Evolutionary conservation across 257 asterid species (phyloP).

Genomic region (Capsicum chinense): DNA sequence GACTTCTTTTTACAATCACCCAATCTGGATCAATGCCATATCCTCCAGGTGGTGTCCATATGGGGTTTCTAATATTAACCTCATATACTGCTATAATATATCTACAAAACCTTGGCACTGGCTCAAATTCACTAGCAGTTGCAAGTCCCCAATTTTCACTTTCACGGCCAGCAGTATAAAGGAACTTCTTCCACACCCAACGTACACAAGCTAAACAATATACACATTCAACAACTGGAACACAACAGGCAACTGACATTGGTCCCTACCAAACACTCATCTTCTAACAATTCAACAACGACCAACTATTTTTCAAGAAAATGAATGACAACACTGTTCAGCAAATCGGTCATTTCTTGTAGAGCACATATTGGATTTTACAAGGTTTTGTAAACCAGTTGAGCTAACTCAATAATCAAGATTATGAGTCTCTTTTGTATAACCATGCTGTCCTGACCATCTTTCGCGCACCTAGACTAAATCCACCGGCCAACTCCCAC

Average conservation of each 20-base stretch:
- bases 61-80: slow-evolving; percentile 73
- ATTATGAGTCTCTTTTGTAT: background rate
- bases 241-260: slow-evolving; percentile 92
- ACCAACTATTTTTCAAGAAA: background rate
- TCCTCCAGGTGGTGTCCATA: slow-evolving; percentile 88
- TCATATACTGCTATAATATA: slow-evolving; percentile 78
- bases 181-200: slow-evolving; percentile 96
- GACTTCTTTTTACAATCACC: slow-evolving; percentile 61
- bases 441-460: no score
- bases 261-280: slow-evolving; percentile 49
- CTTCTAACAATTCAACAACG: slow-evolving; percentile 34
- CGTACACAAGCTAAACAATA: slow-evolving; percentile 90
- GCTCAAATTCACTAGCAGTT: slow-evolving; percentile 80
- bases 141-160: slow-evolving; percentile 96
- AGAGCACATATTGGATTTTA: background rate
- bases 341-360: background rate
- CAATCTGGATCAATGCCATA: slow-evolving; percentile 80
- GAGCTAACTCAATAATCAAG: slow-evolving; percentile 9
- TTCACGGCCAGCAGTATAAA: slow-evolving; percentile 88
- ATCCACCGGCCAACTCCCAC: no score
- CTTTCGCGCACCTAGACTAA: no score
- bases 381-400: background rate
- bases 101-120: slow-evolving; percentile 75
- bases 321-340: background rate
- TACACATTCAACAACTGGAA: slow-evolving; percentile 94